Base-by-base conservation (phyloP, 306 rosid genomes). In the Luffa aegyptiaca region DNA sequence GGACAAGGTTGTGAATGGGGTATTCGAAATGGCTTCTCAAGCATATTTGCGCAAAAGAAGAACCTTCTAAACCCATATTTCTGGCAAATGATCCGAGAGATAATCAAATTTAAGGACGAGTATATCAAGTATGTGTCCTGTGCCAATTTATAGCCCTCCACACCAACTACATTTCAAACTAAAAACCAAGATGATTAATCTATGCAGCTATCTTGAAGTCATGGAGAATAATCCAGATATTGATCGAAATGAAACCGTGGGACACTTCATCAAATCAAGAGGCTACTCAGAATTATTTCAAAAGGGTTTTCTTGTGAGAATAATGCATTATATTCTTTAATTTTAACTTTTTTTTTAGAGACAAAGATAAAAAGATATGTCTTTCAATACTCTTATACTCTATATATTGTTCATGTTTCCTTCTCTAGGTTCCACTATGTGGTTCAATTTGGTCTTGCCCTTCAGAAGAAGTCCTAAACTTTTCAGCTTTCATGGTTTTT, bases 1-100 rank as follows among this genome's bases (percentile, higher is more conserved):
- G 97, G 97, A 58, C 81, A 68, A 3, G 97, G 96, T 33, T 92
- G 82, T 37, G 98, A 94, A 84, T 94, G 97, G 97, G 98, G 98
- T 5, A 92, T 93, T 76, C 80, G 96, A 83, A 95, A 84, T 77
- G 93, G 98, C 16, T 65, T 91, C 57, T 88, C 93, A 7, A 36
- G 97, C 83, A 82, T 95, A 64, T 95, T 92, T 83, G 90, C 97
- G 1, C 98, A 95, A 84, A 95, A 92, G 82, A 84, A 21, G 56
- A 95, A 95, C 81, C 53, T 75, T 17, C 44, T 95, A 8, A 92
- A 90, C 80, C 97, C 96, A 14, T 83, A 82, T 79, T 95, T 95
- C 63, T 91, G 85, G 92, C 86, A 90, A 85, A 95, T 95, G 98
- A 68, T 95, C 52, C 77, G 88, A 81, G 98, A 95, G 82, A 88